Conservation (phyloP, 306 rosid species). For the Comarum palustre region DNA sequence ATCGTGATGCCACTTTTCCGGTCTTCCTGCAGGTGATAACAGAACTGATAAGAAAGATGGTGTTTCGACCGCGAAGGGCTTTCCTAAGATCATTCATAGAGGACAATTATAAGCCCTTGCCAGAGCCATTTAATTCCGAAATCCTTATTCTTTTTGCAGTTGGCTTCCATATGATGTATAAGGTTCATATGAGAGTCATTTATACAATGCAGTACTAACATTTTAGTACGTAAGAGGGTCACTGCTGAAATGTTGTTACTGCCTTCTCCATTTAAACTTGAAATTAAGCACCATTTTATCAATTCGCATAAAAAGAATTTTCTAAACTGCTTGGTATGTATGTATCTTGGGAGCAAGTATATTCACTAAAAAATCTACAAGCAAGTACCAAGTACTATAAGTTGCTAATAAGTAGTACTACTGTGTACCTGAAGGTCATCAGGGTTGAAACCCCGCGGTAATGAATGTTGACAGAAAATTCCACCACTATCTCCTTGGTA, state of each 20-base stretch:
- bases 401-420: slow-evolving; percentile 32
- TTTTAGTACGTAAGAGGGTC: slow-evolving; percentile 12
- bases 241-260: background rate
- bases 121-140: background rate
- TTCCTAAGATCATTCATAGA: slow-evolving; percentile 21
- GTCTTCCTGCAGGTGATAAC: slow-evolving; percentile 28
- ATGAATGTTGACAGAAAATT: slow-evolving; percentile 59
- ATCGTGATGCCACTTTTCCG: slow-evolving; percentile 17
- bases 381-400: background rate
- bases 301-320: background rate
- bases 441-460: slow-evolving; percentile 57
- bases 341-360: background rate
- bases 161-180: background rate
- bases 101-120: slow-evolving; percentile 18
- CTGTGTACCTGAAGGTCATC: slow-evolving; percentile 90
- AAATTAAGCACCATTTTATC: background rate
- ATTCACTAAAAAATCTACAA: background rate
- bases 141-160: background rate
- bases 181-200: background rate
- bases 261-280: background rate
- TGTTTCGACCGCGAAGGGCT: background rate
- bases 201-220: background rate
- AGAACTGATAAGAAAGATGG: slow-evolving; percentile 15
- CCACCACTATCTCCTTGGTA: slow-evolving; percentile 78
- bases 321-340: background rate